Percentiles rank a stretch among this genome's conserved stretches.
Conservation (phyloP, 805 yeast species). For the Naumovozyma dairenensis region DNA sequence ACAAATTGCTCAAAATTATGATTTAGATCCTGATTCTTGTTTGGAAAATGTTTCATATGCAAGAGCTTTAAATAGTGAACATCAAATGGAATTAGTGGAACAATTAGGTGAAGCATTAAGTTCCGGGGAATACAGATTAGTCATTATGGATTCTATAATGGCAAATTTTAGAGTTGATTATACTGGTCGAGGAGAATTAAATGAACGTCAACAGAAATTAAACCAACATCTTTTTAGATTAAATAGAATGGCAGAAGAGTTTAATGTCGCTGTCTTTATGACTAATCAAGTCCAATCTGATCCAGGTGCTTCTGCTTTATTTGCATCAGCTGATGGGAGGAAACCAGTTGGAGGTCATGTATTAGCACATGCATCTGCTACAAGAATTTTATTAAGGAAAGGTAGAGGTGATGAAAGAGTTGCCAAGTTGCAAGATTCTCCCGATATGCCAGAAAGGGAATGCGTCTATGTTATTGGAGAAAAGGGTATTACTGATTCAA, state of each 20-base stretch:
- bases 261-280: slow-evolving; percentile 65
- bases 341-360: slow-evolving; percentile 82
- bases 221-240: slow-evolving; percentile 45
- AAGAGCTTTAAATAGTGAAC: slow-evolving; percentile 68
- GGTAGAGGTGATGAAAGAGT: slow-evolving; percentile 76
- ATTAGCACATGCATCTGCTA: slow-evolving; percentile 72
- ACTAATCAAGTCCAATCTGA: slow-evolving; percentile 76
- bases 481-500: slow-evolving; percentile 53
- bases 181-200: slow-evolving; percentile 67
- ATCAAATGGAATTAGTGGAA: slow-evolving; percentile 63
- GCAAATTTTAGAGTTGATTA: slow-evolving; percentile 72
- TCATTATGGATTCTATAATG: slow-evolving; percentile 66
- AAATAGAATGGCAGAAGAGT: slow-evolving; percentile 63
- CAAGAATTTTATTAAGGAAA: slow-evolving; percentile 61
- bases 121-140: slow-evolving; percentile 53
- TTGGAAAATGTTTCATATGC: slow-evolving; percentile 67
- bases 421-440: slow-evolving; percentile 70
- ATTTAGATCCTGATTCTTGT: slow-evolving; percentile 58
- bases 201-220: slow-evolving; percentile 65
- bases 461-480: slow-evolving; percentile 64
- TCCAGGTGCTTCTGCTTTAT: slow-evolving; percentile 71
- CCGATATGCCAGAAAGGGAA: slow-evolving; percentile 74
- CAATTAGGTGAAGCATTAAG: slow-evolving; percentile 57
- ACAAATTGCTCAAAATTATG: slow-evolving; percentile 60
- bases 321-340: slow-evolving; percentile 75